Evolutionary conservation across 495 filamentous ascomycete species (phyloP).

Genomic region (Astrocystis sublimbata): DNA sequence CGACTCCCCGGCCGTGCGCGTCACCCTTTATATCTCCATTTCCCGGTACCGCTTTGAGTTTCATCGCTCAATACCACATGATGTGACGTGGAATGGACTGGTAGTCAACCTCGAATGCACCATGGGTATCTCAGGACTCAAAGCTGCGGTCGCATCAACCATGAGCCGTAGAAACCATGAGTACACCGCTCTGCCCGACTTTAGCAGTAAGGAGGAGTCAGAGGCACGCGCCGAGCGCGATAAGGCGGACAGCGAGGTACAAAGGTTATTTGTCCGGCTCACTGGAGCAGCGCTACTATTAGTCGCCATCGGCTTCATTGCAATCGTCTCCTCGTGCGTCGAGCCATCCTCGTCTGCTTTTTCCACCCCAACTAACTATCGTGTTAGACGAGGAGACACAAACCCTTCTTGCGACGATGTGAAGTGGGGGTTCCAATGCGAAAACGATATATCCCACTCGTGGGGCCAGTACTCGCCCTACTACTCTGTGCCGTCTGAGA

Average conservation of each 20-base stretch:
- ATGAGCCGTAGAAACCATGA: slow-evolving; percentile 19
- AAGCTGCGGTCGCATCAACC: slow-evolving; percentile 15
- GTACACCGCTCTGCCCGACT: slow-evolving; percentile 30
- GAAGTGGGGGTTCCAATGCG: slow-evolving; percentile 60
- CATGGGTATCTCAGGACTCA: slow-evolving; percentile 14
- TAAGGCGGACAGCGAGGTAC: slow-evolving; percentile 21
- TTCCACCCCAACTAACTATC: not conserved
- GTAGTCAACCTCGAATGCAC: not conserved
- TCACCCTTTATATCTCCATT: not conserved
- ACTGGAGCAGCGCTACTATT: slow-evolving; percentile 14
- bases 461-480: slow-evolving; percentile 91
- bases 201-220: not conserved
- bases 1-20: not conserved
- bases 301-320: slow-evolving; percentile 6
- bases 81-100: not conserved
- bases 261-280: slow-evolving; percentile 7
- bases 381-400: slow-evolving; percentile 22
- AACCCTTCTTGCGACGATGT: slow-evolving; percentile 57
- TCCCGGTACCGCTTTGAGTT: not conserved
- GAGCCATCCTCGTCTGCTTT: not conserved
- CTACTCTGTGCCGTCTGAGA: slow-evolving; percentile 67
- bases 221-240: not conserved
- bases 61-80: not conserved
- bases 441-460: slow-evolving; percentile 56
- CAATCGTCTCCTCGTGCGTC: slow-evolving; percentile 10